Evolutionary conservation across 768 basidiomycete species (phyloP).

Genomic region (Naganishia antarctica): DNA sequence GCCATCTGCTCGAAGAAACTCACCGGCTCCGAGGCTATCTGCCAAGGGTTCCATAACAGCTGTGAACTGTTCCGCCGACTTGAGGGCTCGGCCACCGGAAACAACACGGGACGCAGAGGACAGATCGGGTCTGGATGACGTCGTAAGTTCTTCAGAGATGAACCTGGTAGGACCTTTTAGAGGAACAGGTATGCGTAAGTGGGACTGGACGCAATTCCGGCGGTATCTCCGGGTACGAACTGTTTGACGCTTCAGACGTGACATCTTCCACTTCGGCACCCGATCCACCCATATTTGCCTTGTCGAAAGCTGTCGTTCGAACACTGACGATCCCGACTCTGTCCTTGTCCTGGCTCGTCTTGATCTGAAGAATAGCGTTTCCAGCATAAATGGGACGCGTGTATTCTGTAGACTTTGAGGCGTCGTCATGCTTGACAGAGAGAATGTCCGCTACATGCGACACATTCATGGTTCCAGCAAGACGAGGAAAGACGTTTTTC

Average conservation of each 20-base stretch:
- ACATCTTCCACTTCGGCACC: slow-evolving; percentile 55
- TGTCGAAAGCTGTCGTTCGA: slow-evolving; percentile 78
- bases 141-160: slow-evolving; percentile 60
- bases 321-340: slow-evolving; percentile 92
- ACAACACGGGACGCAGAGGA: slow-evolving; percentile 81
- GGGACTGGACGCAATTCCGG: no score
- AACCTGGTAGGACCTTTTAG: slow-evolving; percentile 49
- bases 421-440: slow-evolving; percentile 67
- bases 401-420: slow-evolving; percentile 62
- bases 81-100: slow-evolving; percentile 90
- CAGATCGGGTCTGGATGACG: slow-evolving; percentile 88
- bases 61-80: slow-evolving; percentile 89
- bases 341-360: slow-evolving; percentile 64
- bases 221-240: slow-evolving; percentile 29
- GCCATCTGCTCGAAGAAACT: slow-evolving; percentile 11
- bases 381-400: slow-evolving; percentile 95
- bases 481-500: slow-evolving; percentile 86
- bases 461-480: slow-evolving; percentile 80
- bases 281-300: slow-evolving; percentile 58
- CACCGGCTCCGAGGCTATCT: slow-evolving; percentile 74
- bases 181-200: no score
- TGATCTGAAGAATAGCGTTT: slow-evolving; percentile 90
- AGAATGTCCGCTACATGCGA: slow-evolving; percentile 89
- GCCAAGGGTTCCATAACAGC: slow-evolving; percentile 82
- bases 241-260: slow-evolving; percentile 54